Evolutionary conservation across 148 eudicot genomes (phyloP).

Genomic region (Agrostemma githago): DNA sequence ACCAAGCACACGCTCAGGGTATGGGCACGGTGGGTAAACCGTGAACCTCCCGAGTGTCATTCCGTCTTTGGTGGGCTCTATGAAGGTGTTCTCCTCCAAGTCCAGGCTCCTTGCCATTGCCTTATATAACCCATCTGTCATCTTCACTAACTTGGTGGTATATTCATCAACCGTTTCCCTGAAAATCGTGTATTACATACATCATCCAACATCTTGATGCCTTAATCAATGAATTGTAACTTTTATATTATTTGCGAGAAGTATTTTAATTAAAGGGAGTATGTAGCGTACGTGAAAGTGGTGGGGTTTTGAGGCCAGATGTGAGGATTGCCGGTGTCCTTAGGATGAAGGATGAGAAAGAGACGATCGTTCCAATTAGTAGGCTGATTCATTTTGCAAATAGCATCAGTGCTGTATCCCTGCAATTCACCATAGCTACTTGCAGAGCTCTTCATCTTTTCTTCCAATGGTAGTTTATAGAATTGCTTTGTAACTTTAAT

Average conservation of each 20-base stretch:
- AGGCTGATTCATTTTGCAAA: constrained; percentile 16
- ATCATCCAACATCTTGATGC: no score
- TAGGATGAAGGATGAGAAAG: constrained; percentile 30
- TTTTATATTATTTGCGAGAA: no score
- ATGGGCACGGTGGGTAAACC: constrained; percentile 14
- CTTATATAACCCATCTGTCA: constrained; percentile 1
- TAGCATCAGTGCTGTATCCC: constrained; percentile 34
- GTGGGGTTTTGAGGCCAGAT: constrained; percentile 10
- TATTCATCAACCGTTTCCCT: constrained; percentile 18
- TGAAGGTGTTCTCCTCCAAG: constrained; percentile 16
- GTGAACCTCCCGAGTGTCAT: constrained; percentile 7
- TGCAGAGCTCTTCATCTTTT: constrained; percentile 29
- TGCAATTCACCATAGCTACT: constrained; percentile 18
- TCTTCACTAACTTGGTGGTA: background rate
- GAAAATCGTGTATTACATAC: background rate
- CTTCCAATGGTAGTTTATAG: constrained; percentile 36
- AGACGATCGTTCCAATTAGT: constrained; percentile 37
- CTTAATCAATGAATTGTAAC: no score
- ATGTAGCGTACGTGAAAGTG: constrained; percentile 8
- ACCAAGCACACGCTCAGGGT: constrained; percentile 14
- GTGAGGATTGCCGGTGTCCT: background rate
- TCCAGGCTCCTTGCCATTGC: constrained; percentile 7
- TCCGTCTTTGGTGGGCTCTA: constrained; percentile 12
- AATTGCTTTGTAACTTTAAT: constrained; percentile 28
- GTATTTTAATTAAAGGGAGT: no score